Base-by-base conservation (phyloP, 208 protist species). In the Strigomonas galati region DNA sequence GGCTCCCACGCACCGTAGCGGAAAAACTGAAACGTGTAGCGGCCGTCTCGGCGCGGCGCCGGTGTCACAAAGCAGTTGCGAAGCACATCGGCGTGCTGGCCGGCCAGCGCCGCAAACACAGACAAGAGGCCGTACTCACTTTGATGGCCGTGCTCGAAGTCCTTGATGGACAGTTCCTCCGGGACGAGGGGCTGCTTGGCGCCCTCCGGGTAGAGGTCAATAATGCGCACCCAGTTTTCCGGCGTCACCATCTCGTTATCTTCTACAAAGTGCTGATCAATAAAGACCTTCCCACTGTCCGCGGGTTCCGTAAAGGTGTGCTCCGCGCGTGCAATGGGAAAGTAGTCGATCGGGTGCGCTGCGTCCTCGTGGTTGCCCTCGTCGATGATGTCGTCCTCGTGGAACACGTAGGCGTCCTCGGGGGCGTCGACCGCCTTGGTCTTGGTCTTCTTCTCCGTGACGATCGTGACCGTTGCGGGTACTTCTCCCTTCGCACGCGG, bases 361-460 rank as follows among this genome's bases (percentile, higher is more conserved):
- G 19, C 60, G 5, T 15, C 69, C 4, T 62, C 67, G 2, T 86
- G 73, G 15, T 79, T 67, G 67, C 81, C 84, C 32, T 91, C 84
- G 44, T 87, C 84, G 62, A 91, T 91, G 32, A 65, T 62, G 27
- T 92, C 85, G 35, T 82, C 77, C 43, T 92, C 85, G 28, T 92
- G 82, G 67, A 89, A 84, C 73, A 82, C 76, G 32, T 26, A 57
- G 9, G 87, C 83, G 53, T 87, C 77, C 35, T 72, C 76, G 4
- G 81, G 83, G 1, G 83, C 21, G 26, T 89, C 81, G 9, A 87
- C 79, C 46, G 82, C 81, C 61, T 74, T 76, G 19, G 76, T 69
- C 44, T 90, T 65, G 58, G 82, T 62, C 7, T 64, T 24, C 15
- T 62, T 58, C 15, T 71, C 55, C 23, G 65, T 75, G 7, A 84